Evolutionary conservation across 129 eudicot genomes (phyloP), one percentile per base, ranked within the genome.

Genomic region (Pulicaria dysenterica): DNA sequence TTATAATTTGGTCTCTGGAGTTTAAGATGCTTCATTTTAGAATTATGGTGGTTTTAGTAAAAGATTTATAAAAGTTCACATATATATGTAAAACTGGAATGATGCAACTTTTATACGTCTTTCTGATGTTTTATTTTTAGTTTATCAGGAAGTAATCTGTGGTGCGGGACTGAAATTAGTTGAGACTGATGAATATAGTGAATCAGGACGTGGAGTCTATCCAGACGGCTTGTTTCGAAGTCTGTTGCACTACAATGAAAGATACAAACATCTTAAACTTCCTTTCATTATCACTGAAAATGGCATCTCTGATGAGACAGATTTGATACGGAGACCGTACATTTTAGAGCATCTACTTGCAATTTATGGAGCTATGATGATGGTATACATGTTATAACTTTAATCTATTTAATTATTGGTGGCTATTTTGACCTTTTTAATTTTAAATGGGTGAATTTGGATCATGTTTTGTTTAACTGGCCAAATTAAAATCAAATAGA

Each of bases 161-260:
- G 96, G 98, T 16, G 74, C 95, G 56, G 96, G 84, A 66, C 79
- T 93, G 58, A 93, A 93, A 76, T 79, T 93, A 68, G 92, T 82
- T 3, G 91, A 93, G 71, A 85, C 81, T 0, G 98, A 89, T 68
- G 98, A 93, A 58, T 93, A 93, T 54, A 93, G 98, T 70, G 98
- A 93, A 86, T 93, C 98, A 11, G 98, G 98, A 12, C 96, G 98
- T 70, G 98, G 92, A 19, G 96, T 93, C 16, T 93, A 93, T 77
- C 98, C 98, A 49, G 98, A 93, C 64, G 98, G 98, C 73, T 79
- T 93, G 73, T 93, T 77, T 83, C 95, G 98, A 37, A 73, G 85
- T 77, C 82, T 93, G 40, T 75, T 93, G 58, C 96, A 93, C 66
- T 93, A 83, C 77, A 83, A 93, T 70, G 96, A 93, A 73, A 76